phyloP scores from a whole-genome alignment of 2,329 filamentous ascomycete species.

The Plenodomus tracheiphilus region DNA sequence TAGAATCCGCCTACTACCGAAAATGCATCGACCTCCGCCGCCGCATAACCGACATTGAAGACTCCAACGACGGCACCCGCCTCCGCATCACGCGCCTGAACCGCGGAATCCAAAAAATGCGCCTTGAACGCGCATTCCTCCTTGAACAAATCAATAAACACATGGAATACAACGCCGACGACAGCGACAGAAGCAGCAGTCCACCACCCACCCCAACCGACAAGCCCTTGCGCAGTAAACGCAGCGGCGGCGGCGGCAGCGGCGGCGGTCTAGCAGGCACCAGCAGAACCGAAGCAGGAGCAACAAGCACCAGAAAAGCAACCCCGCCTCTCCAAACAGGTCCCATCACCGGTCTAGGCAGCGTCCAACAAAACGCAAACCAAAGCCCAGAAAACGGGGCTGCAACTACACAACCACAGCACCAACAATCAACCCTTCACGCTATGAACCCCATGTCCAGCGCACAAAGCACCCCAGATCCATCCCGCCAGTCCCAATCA shows the following conservation, averaged over 20 bases:
- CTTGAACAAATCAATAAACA: conserved; percentile 53
- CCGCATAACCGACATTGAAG: conserved; percentile 87
- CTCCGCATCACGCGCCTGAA: conserved; percentile 78
- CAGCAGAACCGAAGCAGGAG: background rate
- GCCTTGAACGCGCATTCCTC: conserved; percentile 74
- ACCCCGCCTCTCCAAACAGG: background rate
- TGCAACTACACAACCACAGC: conserved; percentile 1
- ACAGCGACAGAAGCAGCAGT: conserved; percentile 77
- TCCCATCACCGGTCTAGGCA: background rate
- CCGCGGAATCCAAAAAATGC: conserved; percentile 87
- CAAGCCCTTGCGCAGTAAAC: conserved; percentile 75
- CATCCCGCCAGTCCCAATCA: conserved; percentile 25
- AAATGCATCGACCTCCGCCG: conserved; percentile 96
- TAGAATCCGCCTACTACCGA: conserved; percentile 92
- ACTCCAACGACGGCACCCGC: conserved; percentile 82
- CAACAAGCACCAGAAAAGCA: background rate
- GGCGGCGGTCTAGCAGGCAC: background rate
- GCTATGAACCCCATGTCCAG: conserved; percentile 39
- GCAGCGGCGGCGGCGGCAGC: conserved; percentile 60
- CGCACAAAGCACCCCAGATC: conserved; percentile 46
- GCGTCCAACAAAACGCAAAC: background rate
- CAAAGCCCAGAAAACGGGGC: background rate
- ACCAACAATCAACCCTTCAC: conserved; percentile 11
- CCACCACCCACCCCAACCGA: conserved; percentile 81
- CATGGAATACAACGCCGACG: conserved; percentile 53